These are phyloP conservation scores for Sugiyamaella chiloensis DNA, from an alignment of 805 yeast species.

Conservation along the genomic window DNA sequence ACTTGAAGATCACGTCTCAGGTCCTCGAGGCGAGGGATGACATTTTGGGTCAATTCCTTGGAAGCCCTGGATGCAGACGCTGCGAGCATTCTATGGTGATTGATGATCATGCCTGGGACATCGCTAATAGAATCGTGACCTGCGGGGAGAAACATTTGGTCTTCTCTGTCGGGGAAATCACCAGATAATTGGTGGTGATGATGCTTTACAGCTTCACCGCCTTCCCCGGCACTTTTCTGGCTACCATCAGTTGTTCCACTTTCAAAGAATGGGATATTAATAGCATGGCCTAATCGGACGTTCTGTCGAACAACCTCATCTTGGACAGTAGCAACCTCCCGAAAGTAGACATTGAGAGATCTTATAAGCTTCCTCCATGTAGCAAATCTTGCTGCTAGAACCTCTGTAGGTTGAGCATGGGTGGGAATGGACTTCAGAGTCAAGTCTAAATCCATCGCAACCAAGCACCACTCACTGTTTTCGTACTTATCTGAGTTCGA, in stretches of 20 bases:
- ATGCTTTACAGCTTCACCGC: slow-evolving; percentile 1
- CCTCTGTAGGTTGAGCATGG: slow-evolving; percentile 77
- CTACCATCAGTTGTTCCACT: slow-evolving; percentile 32
- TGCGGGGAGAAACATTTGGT: slow-evolving; percentile 60
- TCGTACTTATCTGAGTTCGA: too few species aligned
- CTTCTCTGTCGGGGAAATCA: slow-evolving; percentile 35
- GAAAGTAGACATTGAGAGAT: slow-evolving; percentile 69
- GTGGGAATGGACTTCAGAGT: slow-evolving; percentile 43
- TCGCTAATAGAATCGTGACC: slow-evolving; percentile 84
- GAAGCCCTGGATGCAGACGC: slow-evolving; percentile 54
- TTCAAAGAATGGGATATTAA: slow-evolving; percentile 49
- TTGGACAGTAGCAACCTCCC: slow-evolving; percentile 77
- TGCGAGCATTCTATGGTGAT: slow-evolving; percentile 62
- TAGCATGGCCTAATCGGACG: slow-evolving; percentile 74
- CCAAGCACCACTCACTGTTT: background rate
- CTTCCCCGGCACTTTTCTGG: slow-evolving; percentile 12
- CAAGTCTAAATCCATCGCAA: slow-evolving; percentile 1
- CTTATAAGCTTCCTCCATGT: slow-evolving; percentile 83
- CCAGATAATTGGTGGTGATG: slow-evolving; percentile 6
- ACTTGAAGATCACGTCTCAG: slow-evolving; percentile 71
- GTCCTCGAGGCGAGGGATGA: slow-evolving; percentile 65
- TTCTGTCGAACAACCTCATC: slow-evolving; percentile 88
- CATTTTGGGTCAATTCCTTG: slow-evolving; percentile 56
- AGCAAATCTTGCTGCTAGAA: slow-evolving; percentile 74
- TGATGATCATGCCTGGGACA: slow-evolving; percentile 64